Percentiles rank a stretch among this genome's conserved stretches.
Conservation (phyloP, 2,329 filamentous ascomycete genomes). For the Phyllosticta citriasiana region DNA sequence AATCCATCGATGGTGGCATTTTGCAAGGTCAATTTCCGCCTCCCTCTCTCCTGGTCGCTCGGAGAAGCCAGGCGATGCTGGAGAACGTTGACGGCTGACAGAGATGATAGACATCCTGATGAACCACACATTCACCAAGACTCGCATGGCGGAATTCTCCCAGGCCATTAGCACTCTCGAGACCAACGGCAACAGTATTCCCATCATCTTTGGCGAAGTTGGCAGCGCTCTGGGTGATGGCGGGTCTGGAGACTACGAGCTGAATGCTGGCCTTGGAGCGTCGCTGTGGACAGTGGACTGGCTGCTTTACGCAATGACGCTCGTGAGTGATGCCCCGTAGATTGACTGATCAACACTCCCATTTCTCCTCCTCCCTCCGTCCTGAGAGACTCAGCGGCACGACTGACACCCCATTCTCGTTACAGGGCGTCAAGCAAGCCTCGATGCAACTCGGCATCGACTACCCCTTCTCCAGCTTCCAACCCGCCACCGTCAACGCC, state of each 20-base stretch:
- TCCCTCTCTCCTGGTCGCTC: not conserved
- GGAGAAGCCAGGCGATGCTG: not conserved
- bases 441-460: constrained; percentile 3
- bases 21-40: not conserved
- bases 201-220: constrained; percentile 1
- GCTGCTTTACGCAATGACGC: not conserved
- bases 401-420: not conserved
- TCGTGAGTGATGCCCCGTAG: not conserved
- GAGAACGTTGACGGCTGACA: not conserved
- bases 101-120: not conserved
- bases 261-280: not conserved
- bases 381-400: no score
- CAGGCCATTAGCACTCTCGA: not conserved
- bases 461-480: constrained; percentile 1
- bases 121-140: not conserved
- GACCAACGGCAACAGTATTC: not conserved
- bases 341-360: no score
- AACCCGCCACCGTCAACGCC: not conserved
- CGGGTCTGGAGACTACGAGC: constrained; percentile 1
- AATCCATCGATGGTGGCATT: not conserved
- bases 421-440: not conserved
- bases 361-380: not conserved
- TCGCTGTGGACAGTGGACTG: constrained; percentile 6
- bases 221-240: constrained; percentile 2
- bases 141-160: not conserved